A percentile compares a stretch with the other conserved stretches of the same genome.
phyloP scores from a whole-genome alignment of 176 grass and related monocot genomes.

The Alloteropsis semialata region DNA sequence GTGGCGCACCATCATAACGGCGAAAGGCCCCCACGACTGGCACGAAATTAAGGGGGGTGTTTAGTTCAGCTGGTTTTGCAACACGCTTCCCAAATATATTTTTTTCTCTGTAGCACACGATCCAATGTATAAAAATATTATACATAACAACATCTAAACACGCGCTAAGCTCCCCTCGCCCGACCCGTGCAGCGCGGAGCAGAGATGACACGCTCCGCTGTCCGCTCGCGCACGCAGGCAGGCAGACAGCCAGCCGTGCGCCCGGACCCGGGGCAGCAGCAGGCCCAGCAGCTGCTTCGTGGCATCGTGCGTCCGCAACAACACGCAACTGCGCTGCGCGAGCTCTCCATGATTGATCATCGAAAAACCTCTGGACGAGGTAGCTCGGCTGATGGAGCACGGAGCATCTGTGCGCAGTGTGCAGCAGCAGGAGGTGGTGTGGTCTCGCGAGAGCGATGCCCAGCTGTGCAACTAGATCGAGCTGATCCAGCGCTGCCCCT shows the following conservation, averaged over 20 bases:
- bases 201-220: neutral
- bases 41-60: neutral
- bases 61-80: too few species aligned
- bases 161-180: too few species aligned
- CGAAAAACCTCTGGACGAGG: neutral
- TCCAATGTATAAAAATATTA: too few species aligned
- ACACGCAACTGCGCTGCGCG: neutral
- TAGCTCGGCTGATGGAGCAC: too few species aligned
- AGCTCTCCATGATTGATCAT: neutral
- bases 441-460: neutral
- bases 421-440: neutral
- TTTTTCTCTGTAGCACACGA: too few species aligned
- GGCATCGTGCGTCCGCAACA: neutral
- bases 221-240: neutral
- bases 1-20: slow-evolving; percentile 22
- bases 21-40: slow-evolving; percentile 13
- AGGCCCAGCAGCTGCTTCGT: neutral
- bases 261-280: neutral
- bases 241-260: neutral
- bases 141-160: too few species aligned
- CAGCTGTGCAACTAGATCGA: slow-evolving; percentile 10
- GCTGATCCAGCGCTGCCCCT: slow-evolving; percentile 2
- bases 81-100: too few species aligned
- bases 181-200: slow-evolving; percentile 4
- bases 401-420: neutral